Evolutionary conservation across 169 alveolate genomes (phyloP).

Genomic region (Miamiensis avidus): DNA sequence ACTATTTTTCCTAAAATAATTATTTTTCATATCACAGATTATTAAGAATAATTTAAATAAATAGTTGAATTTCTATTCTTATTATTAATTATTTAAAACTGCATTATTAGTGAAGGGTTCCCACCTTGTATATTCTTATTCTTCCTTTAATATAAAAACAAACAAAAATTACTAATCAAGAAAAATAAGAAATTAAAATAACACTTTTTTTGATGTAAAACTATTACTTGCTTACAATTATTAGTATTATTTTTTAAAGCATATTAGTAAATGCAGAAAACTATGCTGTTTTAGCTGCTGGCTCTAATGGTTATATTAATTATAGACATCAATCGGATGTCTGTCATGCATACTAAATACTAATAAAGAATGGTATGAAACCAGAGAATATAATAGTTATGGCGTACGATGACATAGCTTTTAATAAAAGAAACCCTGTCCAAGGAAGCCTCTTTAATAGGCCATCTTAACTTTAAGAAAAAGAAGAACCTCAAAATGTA

Average conservation of each 20-base stretch:
- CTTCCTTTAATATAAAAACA: no score
- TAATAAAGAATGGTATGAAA: constrained; percentile 68
- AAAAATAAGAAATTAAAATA: no score
- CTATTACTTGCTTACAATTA: neutral
- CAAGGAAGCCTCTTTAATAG: constrained; percentile 80
- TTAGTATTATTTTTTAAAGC: neutral
- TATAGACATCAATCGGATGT: constrained; percentile 88
- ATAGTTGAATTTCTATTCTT: no score
- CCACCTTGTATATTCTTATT: no score
- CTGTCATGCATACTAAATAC: constrained; percentile 82
- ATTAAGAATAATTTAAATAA: no score
- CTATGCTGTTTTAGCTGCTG: constrained; percentile 87
- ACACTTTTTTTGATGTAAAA: neutral
- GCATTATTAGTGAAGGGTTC: no score
- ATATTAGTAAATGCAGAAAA: constrained; percentile 49
- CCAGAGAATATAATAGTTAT: constrained; percentile 74
- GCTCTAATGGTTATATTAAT: constrained; percentile 83
- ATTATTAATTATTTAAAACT: no score
- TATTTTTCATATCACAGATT: no score
- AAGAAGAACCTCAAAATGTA: neutral
- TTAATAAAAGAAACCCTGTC: constrained; percentile 68
- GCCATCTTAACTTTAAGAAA: constrained; percentile 31
- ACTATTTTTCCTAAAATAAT: no score
- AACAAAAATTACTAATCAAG: neutral
- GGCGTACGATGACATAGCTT: constrained; percentile 85